phyloP scores from a whole-genome alignment of 1,284 basidiomycete species.

The Ustilago trichophora region DNA sequence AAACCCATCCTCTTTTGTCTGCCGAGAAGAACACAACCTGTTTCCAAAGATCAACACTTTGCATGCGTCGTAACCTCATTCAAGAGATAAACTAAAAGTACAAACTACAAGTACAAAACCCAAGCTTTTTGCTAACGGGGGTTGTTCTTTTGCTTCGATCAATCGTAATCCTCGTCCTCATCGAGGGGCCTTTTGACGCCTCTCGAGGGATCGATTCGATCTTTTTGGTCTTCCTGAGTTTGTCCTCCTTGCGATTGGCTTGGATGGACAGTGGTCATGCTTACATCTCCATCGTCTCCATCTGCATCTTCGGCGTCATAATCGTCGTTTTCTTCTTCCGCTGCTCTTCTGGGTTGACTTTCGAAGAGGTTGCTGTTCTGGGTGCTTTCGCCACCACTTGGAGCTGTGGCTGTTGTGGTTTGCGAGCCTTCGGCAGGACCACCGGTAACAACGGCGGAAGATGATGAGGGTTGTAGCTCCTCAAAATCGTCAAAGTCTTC shows the following conservation, averaged over 20 bases:
- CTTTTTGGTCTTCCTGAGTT: background rate
- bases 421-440: background rate
- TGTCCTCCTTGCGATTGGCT: conserved; percentile 11
- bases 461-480: background rate
- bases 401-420: background rate
- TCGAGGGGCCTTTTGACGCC: conserved; percentile 61
- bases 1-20: too few relatives aligned
- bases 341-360: background rate
- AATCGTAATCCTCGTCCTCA: conserved; percentile 66
- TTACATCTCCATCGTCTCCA: conserved; percentile 20
- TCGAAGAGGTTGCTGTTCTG: too few relatives aligned
- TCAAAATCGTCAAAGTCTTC: conserved; percentile 32
- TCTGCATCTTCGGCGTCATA: conserved; percentile 28
- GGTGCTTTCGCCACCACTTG: too few relatives aligned
- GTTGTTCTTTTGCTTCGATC: too few relatives aligned
- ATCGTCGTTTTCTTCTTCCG: conserved; percentile 14
- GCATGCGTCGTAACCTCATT: too few relatives aligned
- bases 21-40: too few relatives aligned
- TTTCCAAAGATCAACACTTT: too few relatives aligned
- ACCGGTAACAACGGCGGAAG: background rate
- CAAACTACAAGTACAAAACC: conserved; percentile 1
- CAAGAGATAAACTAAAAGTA: too few relatives aligned
- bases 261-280: conserved; percentile 32
- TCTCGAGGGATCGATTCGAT: conserved; percentile 4
- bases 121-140: too few relatives aligned